These are phyloP conservation scores for Blastobotrys aristatus DNA, from an alignment of 1,139 yeast genomes.

Conservation along the genomic window DNA sequence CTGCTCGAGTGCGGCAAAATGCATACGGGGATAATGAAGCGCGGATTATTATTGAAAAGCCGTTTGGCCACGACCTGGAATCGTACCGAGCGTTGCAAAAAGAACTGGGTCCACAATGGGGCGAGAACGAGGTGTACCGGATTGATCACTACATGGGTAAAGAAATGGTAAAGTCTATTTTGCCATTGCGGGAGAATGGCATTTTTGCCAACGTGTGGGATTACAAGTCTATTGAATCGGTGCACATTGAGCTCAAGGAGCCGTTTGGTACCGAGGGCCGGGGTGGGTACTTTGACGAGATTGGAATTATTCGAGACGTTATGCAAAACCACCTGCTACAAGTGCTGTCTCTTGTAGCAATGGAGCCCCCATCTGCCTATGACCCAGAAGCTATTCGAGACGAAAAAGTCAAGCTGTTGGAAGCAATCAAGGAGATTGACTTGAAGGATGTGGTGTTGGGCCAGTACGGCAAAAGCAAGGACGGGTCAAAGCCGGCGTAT, in stretches of 20 bases:
- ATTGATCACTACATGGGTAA: constrained; percentile 97
- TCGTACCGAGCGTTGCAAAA: constrained; percentile 72
- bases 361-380: constrained; percentile 91
- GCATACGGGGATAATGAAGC: constrained; percentile 65
- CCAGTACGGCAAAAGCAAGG: constrained; percentile 63
- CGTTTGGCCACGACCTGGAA: constrained; percentile 89
- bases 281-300: constrained; percentile 93
- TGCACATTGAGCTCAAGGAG: constrained; percentile 91
- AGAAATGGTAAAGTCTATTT: constrained; percentile 93
- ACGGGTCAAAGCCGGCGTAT: constrained; percentile 86
- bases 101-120: constrained; percentile 76
- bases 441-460: constrained; percentile 70
- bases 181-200: constrained; percentile 83
- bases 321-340: constrained; percentile 97
- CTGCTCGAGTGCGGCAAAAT: constrained; percentile 61
- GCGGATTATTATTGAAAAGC: constrained; percentile 90
- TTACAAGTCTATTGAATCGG: constrained; percentile 64
- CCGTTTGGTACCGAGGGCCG: constrained; percentile 98
- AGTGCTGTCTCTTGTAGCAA: constrained; percentile 82
- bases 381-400: constrained; percentile 93
- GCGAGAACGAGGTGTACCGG: constrained; percentile 88
- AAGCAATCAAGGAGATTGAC: constrained; percentile 69
- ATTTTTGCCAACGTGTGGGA: constrained; percentile 85
- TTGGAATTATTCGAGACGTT: constrained; percentile 95
- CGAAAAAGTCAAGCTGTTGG: constrained; percentile 89